Percentiles rank a stretch among this genome's conserved stretches.
Evolutionary conservation across 345 rosid species (phyloP).

Genomic region (Salix caprea): DNA sequence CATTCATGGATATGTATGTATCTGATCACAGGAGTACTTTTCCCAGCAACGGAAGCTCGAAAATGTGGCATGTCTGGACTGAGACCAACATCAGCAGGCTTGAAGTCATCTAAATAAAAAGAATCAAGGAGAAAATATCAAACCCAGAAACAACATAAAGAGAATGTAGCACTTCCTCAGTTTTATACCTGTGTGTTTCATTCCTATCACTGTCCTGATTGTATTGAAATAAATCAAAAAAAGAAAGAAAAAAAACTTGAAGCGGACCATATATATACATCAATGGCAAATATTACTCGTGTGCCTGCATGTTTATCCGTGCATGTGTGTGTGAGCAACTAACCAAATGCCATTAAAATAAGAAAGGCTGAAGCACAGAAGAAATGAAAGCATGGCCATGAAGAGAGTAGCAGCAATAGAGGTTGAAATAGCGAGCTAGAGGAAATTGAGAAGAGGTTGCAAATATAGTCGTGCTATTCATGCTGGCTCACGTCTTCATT

Average conservation of each 20-base stretch:
- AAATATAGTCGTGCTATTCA: neutral
- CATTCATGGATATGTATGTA: slow-evolving; percentile 61
- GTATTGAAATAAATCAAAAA: neutral
- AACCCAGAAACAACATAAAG: neutral
- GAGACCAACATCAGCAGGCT: slow-evolving; percentile 60
- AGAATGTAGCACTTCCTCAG: neutral
- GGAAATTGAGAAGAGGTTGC: neutral
- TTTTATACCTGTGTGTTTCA: neutral
- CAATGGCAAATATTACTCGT: too few species aligned
- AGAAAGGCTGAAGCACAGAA: neutral
- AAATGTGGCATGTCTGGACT: slow-evolving; percentile 49
- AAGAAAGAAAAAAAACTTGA: too few species aligned
- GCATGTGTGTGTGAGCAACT: neutral
- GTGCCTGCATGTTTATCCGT: too few species aligned
- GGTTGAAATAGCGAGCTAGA: neutral
- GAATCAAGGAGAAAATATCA: neutral
- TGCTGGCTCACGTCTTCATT: too few species aligned
- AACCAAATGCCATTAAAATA: neutral
- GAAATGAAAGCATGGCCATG: neutral
- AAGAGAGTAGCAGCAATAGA: neutral
- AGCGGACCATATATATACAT: neutral
- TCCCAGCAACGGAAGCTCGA: neutral
- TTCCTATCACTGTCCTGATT: neutral
- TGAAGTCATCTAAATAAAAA: slow-evolving; percentile 47
- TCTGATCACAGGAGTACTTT: slow-evolving; percentile 39